A percentile compares a stretch with the other conserved stretches of the same genome.
phyloP scores from a whole-genome alignment of 352 stramenopile species.

The Phytopythium mirpurense region DNA sequence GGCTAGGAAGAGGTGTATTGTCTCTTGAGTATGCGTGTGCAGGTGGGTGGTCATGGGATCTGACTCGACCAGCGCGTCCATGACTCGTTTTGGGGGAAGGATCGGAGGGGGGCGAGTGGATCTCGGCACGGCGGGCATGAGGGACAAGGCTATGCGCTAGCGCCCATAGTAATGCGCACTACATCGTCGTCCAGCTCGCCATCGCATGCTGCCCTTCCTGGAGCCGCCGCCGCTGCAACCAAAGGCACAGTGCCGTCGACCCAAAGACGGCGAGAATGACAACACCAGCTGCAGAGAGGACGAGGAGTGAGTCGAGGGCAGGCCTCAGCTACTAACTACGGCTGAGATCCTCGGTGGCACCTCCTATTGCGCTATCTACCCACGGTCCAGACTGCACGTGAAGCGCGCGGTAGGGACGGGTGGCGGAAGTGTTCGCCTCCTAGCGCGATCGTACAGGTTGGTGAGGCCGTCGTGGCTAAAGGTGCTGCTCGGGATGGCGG shows the following conservation, averaged over 20 bases:
- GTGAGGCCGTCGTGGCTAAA: slow-evolving; percentile 43
- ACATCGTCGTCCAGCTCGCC: too few species aligned
- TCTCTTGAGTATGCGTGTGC: too few species aligned
- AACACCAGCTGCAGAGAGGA: background rate
- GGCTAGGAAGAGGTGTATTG: too few species aligned
- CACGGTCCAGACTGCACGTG: too few species aligned
- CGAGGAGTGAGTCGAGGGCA: background rate
- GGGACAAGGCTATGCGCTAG: background rate
- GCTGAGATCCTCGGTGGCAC: too few species aligned
- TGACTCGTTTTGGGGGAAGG: background rate
- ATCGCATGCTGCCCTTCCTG: background rate
- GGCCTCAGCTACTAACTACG: too few species aligned
- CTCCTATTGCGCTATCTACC: too few species aligned
- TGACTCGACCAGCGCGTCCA: background rate
- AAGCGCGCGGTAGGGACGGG: too few species aligned
- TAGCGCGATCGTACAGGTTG: slow-evolving; percentile 13
- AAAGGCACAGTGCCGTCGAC: background rate
- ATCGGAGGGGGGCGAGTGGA: background rate
- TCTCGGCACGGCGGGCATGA: background rate
- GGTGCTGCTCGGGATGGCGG: slow-evolving; percentile 31
- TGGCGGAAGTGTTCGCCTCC: too few species aligned
- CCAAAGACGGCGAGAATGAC: background rate
- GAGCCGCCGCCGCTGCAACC: background rate
- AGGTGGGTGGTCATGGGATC: too few species aligned
- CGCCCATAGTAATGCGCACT: background rate